Evolutionary conservation across 345 rosid genomes (phyloP), one percentile per base, ranked within the genome.

Genomic region (Citrus medica): DNA sequence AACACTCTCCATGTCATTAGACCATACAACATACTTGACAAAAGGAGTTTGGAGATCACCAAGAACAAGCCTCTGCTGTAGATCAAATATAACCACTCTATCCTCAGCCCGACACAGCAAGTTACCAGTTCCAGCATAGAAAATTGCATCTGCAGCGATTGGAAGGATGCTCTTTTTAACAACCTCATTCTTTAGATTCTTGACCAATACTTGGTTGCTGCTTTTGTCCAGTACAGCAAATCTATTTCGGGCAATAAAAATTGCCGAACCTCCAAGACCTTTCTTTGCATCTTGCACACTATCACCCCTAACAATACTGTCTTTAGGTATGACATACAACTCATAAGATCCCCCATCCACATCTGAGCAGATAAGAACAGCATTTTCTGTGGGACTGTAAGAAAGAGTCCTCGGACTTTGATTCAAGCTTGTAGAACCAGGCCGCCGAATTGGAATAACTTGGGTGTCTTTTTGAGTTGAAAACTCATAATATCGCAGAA

Each of bases 311-410:
- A 92, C 87, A 71, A 91, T 65, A 82, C 88, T 87, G 66, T 93
- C 99, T 83, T 92, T 92, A 10, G 96, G 94, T 73, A 93, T 87
- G 74, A 90, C 82, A 84, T 92, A 92, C 88, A 95, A 77, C 88
- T 95, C 99, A 74, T 93, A 93, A 55, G 96, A 90, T 64, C 98
- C 97, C 14, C 98, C 99, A 85, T 95, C 98, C 56, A 87, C 89
- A 86, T 95, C 99, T 61, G 96, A 92, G 86, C 94, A 92, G 67
- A 95, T 85, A 27, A 95, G 87, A 67, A 93, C 93, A 53, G 95
- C 97, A 80, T 93, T 90, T 85, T 95, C 97, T 27, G 94, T 92
- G 21, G 99, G 97, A 82, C 98, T 95, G 84, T 92, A 95, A 32
- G 98, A 95, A 32, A 95, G 83, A 69, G 99, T 88, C 85, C 93